These are phyloP conservation scores for Claviceps sp. DNA, from an alignment of 2,329 filamentous ascomycete species.

Conservation along the genomic window DNA sequence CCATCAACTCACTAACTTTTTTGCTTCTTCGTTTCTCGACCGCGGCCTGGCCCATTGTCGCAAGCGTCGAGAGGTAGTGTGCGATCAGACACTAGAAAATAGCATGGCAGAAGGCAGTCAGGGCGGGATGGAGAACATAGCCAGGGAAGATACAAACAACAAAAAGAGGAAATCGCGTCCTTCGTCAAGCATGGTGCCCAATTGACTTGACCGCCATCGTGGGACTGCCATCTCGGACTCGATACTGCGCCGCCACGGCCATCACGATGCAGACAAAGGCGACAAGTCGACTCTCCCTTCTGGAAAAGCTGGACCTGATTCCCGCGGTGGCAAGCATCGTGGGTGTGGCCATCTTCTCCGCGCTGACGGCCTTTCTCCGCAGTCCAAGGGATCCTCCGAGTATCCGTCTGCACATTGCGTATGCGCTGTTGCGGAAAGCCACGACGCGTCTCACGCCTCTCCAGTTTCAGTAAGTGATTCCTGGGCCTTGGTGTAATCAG, in stretches of 20 bases:
- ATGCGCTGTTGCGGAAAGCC: slow-evolving; percentile 10
- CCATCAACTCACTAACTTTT: no score
- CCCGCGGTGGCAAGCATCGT: slow-evolving; percentile 8
- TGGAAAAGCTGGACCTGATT: slow-evolving; percentile 9
- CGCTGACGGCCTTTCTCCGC: slow-evolving; percentile 8
- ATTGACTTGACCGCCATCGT: neutral
- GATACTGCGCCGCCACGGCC: no score
- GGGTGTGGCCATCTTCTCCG: slow-evolving; percentile 4
- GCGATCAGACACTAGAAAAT: neutral
- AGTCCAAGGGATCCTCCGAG: slow-evolving; percentile 9
- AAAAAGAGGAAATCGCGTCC: neutral
- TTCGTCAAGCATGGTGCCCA: no score
- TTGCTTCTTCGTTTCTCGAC: no score
- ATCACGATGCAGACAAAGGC: neutral
- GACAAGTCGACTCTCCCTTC: slow-evolving; percentile 5
- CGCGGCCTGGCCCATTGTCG: no score
- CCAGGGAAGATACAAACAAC: neutral
- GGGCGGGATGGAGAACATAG: neutral
- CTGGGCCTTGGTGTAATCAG: no score
- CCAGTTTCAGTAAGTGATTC: slow-evolving; percentile 9
- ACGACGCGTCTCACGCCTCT: slow-evolving; percentile 8
- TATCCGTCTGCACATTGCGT: slow-evolving; percentile 11
- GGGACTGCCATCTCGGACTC: neutral
- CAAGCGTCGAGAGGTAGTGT: no score
- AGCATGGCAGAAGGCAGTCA: neutral